Evolutionary conservation across 2,329 filamentous ascomycete species (phyloP), one percentile per base, ranked within the genome.

Genomic region (Trichoderma sp.): DNA sequence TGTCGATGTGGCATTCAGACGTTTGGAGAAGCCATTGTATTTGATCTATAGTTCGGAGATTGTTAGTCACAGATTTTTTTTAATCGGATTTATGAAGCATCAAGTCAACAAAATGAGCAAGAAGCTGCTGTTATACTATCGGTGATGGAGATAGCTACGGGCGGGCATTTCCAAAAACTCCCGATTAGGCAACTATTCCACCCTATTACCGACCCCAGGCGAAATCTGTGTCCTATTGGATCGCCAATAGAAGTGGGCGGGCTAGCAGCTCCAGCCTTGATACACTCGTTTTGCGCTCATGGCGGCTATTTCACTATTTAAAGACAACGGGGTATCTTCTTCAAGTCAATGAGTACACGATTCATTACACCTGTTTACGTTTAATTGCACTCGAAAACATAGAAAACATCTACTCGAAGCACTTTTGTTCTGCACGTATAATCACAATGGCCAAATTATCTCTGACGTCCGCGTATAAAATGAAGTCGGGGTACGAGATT

Each of bases 401-500:
- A 14, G n/a, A 5, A 33, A 24, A 0, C 1, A 31, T 21, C 16
- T 11, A 5, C 3, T 10, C 24, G 3, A 5, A 7, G 40, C 5
- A 53, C 27, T 7, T 27, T 55, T 55, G n/a, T 29, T 8, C 14
- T 29, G 4, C 2, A 19, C 2, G 35, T 33, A 21, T 1, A 4
- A 1, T 56, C 7, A 16, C 62, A 43, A 67, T 67, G 63, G 27
- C 63, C 21, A 53, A 52, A 21, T 55, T 67, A 1, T 60, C 37
- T 59, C 55, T 67, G 1, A 21, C 40, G 3, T 59, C 64, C 31
- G 60, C 35, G 21, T 67, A 59, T 59, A 67, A 58, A n/a, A 47
- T 67, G 37, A 29, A 35, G 5, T 67, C 64, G 11, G 64, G 64
- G 10, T 60, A 67, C 19, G 56, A 59, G 31, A 67, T 53, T 37